phyloP scores from a whole-genome alignment of 2,329 filamentous ascomycete genomes.

The Onygenales sp. region DNA sequence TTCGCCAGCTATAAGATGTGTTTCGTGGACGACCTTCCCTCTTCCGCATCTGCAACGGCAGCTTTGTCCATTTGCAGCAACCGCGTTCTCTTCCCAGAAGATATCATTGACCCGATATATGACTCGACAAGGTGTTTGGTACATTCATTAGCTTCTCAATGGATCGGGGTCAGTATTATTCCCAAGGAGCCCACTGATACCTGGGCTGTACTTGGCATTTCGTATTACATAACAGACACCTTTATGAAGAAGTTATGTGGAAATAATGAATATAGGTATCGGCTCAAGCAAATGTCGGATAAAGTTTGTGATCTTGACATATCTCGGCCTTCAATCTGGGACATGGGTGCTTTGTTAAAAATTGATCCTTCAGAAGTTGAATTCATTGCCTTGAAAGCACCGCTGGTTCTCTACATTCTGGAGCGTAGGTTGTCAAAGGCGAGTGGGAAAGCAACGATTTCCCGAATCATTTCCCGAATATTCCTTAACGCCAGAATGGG shows the following conservation, averaged over 20 bases:
- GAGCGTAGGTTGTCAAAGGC: conserved; percentile 86
- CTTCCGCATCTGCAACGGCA: conserved; percentile 66
- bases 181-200: conserved; percentile 70
- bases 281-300: conserved; percentile 78
- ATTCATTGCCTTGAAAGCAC: conserved; percentile 84
- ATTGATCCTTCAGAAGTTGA: conserved; percentile 79
- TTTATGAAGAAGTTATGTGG: conserved; percentile 87
- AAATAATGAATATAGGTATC: conserved; percentile 88
- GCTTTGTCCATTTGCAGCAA: conserved; percentile 83
- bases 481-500: conserved; percentile 80
- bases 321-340: conserved; percentile 69
- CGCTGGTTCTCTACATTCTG: conserved; percentile 84
- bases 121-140: conserved; percentile 72
- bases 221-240: conserved; percentile 89
- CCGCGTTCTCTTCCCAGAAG: conserved; percentile 71
- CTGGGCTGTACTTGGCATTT: conserved; percentile 83
- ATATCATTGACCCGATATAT: conserved; percentile 76
- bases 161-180: conserved; percentile 88
- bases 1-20: conserved; percentile 88
- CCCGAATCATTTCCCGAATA: conserved; percentile 75
- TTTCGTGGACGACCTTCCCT: conserved; percentile 81
- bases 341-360: conserved; percentile 67
- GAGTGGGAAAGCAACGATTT: conserved; percentile 72
- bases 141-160: conserved; percentile 79
- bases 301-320: conserved; percentile 72